A percentile compares a stretch with the other conserved stretches of the same genome.
These are phyloP conservation scores for Exophiala calicioides DNA, from an alignment of 2,329 filamentous ascomycete species.

Conservation along the genomic window DNA sequence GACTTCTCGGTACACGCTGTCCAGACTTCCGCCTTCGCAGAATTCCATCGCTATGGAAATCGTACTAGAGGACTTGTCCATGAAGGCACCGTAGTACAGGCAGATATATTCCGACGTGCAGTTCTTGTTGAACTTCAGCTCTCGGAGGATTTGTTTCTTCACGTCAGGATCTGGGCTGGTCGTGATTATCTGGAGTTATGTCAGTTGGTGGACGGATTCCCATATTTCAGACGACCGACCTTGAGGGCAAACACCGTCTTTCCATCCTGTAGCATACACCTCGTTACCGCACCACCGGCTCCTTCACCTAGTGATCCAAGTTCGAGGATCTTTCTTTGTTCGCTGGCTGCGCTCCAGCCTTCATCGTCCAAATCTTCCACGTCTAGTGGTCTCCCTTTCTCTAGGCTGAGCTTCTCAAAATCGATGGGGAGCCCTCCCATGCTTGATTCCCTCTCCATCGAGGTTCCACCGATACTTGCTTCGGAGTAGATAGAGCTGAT, in stretches of 20 bases:
- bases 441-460: constrained; percentile 82
- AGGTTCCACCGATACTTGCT: constrained; percentile 69
- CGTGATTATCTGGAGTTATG: constrained; percentile 75
- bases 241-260: constrained; percentile 96
- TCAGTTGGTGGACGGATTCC: background rate
- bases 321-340: constrained; percentile 84
- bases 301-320: constrained; percentile 89
- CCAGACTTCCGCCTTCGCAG: constrained; percentile 92
- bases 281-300: constrained; percentile 91
- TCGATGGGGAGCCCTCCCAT: constrained; percentile 72
- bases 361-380: constrained; percentile 95
- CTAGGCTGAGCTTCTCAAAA: constrained; percentile 77
- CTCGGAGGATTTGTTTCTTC: constrained; percentile 96
- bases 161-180: constrained; percentile 97
- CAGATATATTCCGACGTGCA: constrained; percentile 96
- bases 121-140: constrained; percentile 96
- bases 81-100: constrained; percentile 94
- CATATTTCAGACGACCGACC: too few relatives aligned
- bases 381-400: constrained; percentile 80
- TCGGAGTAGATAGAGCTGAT: constrained; percentile 84
- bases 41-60: constrained; percentile 99
- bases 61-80: constrained; percentile 91
- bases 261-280: constrained; percentile 82
- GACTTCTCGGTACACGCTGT: constrained; percentile 96
- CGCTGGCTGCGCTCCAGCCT: constrained; percentile 89